Evolutionary conservation across 805 yeast genomes (phyloP), one percentile per base, ranked within the genome.

Genomic region (Dipodascopsis uninucleata): DNA sequence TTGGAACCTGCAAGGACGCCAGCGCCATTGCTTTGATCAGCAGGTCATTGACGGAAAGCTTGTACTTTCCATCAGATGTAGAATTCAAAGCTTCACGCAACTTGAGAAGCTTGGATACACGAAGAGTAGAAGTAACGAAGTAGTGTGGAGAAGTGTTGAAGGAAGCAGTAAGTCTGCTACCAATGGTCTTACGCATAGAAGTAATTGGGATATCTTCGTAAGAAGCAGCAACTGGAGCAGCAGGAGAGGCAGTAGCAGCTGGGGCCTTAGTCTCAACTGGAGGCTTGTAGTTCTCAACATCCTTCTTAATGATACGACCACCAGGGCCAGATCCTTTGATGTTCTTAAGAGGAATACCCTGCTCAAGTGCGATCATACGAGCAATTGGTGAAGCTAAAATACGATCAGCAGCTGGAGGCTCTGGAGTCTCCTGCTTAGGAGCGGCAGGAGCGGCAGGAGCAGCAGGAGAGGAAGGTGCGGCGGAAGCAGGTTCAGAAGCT

Each of bases 351-450:
- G 94, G 76, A 61, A 90, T 74, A 60, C 97, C 98, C 67, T 82
- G 78, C 68, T 90, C 96, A 57, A 89, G 74, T 49, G 98, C 98
- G 54, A 93, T 72, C 56, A 79, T 80, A 76, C 90, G 90, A 50
- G 98, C 98, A 56, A 84, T 72, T 47, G 98, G 98, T 51, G 97
- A 89, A 35, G 97, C 97, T 57, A 86, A 66, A 65, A 93, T 82
- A 70, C 96, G 79, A 58, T 74, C 83, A 41, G 75, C 70, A n/a
- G 49, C 29, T 1, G 41, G 32, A 9, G 14, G 16, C 14, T 20
- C 29, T 7, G 49, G 37, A 29, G 38, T 53, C 28, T 71, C 64
- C 41, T 69, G 59, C 36, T 65, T 49, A 5, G 75, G 49, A 14
- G 72, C 41, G 14, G 72, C 43, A 31, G 70, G 53, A 14, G 72